A percentile compares a stretch with the other conserved stretches of the same genome.
phyloP scores from a whole-genome alignment of 176 grass and related monocot species.

The Saccharum officinarum region DNA sequence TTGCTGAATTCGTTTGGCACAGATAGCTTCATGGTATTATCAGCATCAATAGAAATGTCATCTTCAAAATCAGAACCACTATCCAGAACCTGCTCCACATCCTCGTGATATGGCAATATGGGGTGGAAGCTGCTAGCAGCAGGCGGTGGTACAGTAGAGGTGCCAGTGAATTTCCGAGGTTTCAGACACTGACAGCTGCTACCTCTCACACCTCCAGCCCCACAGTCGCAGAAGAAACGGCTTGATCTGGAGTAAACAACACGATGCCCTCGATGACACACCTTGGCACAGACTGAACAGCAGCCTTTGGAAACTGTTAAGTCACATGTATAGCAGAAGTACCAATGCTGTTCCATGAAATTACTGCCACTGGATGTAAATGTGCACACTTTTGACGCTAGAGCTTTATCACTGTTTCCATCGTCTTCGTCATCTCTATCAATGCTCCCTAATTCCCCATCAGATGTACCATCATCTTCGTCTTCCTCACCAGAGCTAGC shows the following conservation, averaged over 20 bases:
- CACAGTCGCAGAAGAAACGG: slow-evolving; percentile 98
- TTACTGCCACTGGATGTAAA: slow-evolving; percentile 99
- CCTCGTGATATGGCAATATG: slow-evolving; percentile 69
- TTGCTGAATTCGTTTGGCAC: slow-evolving; percentile 75
- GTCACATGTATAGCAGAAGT: slow-evolving; percentile 99
- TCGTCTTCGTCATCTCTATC: slow-evolving; percentile 97
- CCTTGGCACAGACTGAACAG: slow-evolving; percentile 91
- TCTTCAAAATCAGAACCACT: slow-evolving; percentile 98
- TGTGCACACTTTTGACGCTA: slow-evolving; percentile 93
- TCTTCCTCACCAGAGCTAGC: slow-evolving; percentile 92
- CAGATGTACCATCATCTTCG: slow-evolving; percentile 96
- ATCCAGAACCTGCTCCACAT: slow-evolving; percentile 72
- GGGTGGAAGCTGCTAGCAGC: slow-evolving; percentile 55
- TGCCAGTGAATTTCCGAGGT: slow-evolving; percentile 83
- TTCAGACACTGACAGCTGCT: slow-evolving; percentile 94
- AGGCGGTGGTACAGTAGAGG: slow-evolving; percentile 33
- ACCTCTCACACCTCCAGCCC: slow-evolving; percentile 90
- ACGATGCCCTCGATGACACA: slow-evolving; percentile 91
- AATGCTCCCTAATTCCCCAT: slow-evolving; percentile 91
- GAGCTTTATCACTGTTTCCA: slow-evolving; percentile 70
- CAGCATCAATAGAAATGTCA: slow-evolving; percentile 65
- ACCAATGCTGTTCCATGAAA: slow-evolving; percentile 99
- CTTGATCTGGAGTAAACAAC: slow-evolving; percentile 98
- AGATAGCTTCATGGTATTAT: slow-evolving; percentile 69
- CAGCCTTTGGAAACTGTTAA: slow-evolving; percentile 97